phyloP scores from a whole-genome alignment of 257 asterid species.

The Nicotiana paniculata region DNA sequence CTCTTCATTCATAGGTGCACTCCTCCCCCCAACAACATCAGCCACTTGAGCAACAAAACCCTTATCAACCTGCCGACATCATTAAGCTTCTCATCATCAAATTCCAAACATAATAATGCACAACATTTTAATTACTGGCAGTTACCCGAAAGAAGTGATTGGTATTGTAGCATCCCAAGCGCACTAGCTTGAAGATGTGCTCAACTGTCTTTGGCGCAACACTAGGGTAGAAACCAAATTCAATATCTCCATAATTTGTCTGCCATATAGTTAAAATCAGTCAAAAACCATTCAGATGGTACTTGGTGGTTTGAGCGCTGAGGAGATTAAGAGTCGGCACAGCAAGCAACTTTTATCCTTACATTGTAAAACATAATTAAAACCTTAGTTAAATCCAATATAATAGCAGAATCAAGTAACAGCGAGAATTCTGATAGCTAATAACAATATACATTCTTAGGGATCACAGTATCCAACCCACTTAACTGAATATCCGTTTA shows the following conservation, averaged over 20 bases:
- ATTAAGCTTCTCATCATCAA: slow-evolving; percentile 14
- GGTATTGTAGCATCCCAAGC: slow-evolving; percentile 83
- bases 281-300: background rate
- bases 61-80: slow-evolving; percentile 63
- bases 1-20: slow-evolving; percentile 82
- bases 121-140: background rate
- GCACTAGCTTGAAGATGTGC: slow-evolving; percentile 89
- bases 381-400: background rate
- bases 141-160: slow-evolving; percentile 93
- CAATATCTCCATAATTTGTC: slow-evolving; percentile 66
- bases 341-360: background rate
- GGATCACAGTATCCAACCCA: background rate
- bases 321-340: background rate
- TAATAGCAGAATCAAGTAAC: background rate
- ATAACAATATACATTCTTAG: background rate
- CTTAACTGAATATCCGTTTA: background rate
- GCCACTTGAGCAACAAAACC: slow-evolving; percentile 99
- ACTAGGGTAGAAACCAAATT: slow-evolving; percentile 68
- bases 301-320: background rate
- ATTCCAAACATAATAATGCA: background rate
- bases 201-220: slow-evolving; percentile 87
- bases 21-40: slow-evolving; percentile 87
- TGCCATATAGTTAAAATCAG: slow-evolving; percentile 17
- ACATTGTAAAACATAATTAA: background rate
- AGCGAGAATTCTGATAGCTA: background rate